phyloP scores from a whole-genome alignment of 441 rosid genomes.

The Flueggea neowawraea region DNA sequence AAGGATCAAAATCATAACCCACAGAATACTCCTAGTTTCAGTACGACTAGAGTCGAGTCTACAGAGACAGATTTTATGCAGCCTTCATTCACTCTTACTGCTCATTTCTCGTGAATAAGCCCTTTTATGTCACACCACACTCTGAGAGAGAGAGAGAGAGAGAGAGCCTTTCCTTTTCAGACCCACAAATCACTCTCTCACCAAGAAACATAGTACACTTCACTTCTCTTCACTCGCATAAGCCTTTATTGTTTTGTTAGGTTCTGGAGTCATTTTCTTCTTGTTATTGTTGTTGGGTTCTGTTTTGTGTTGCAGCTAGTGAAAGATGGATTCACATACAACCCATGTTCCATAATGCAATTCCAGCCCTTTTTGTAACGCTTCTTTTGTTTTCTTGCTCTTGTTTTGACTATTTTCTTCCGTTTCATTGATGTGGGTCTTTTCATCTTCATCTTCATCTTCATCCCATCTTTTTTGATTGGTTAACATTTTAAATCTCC shows the following conservation, averaged over 20 bases:
- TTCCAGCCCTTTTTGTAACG: background rate
- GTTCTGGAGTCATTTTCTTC: slow-evolving; percentile 18
- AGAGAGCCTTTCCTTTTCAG: slow-evolving; percentile 8
- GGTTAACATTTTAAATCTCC: slow-evolving; percentile 6
- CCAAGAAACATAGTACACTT: slow-evolving; percentile 12
- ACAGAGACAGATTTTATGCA: slow-evolving; percentile 11
- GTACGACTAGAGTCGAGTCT: background rate
- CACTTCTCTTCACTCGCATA: background rate
- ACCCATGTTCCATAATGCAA: slow-evolving; percentile 23
- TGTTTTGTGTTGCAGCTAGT: background rate
- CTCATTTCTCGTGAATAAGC: slow-evolving; percentile 54
- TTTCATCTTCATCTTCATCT: slow-evolving; percentile 4
- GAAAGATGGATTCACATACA: slow-evolving; percentile 16
- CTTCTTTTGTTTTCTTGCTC: slow-evolving; percentile 20
- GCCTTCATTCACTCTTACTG: slow-evolving; percentile 50
- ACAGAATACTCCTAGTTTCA: slow-evolving; percentile 11
- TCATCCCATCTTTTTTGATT: slow-evolving; percentile 5
- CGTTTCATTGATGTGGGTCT: slow-evolving; percentile 13
- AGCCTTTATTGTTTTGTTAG: background rate
- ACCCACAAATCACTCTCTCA: slow-evolving; percentile 22
- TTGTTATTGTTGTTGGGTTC: background rate
- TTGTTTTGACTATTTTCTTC: slow-evolving; percentile 15
- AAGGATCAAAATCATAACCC: slow-evolving; percentile 16
- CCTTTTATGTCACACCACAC: background rate
- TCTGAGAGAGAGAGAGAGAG: no score